Base-by-base conservation (phyloP, 2,329 filamentous ascomycete species). In the Dactylellina leptospora region DNA sequence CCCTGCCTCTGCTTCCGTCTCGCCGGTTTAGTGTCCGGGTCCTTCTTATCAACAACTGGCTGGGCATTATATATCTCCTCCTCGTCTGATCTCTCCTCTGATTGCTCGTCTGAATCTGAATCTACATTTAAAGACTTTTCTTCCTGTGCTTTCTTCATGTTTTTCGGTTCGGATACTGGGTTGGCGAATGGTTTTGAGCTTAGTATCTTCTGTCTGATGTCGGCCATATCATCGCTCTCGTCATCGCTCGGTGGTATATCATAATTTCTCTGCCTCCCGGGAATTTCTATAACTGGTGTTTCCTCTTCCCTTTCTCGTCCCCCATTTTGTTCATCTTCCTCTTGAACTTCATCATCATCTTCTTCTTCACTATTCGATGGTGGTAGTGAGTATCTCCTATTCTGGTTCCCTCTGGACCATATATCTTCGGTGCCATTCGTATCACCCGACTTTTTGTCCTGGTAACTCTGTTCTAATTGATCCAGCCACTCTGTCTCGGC, bases 341-440 rank as follows among this genome's bases (percentile, higher is more conserved):
- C 81, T 0, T 82, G 82, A 0, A 82, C 81, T 1, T 82, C 81
- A 0, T 80, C 82, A 1, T 82, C 82, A 0, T 82, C 81, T 1
- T 82, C 82, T 0, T 81, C 80, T 0, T 81, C 80, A 8, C 77
- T 78, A 4, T 79, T 79, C 75, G 78, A 30, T 81, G 79, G 6
- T 78, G 78, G 2, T 78, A 79, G 2, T 80, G 78, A 71, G 82
- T 82, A 4, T 85, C 84, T 1, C 87, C 90, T 85, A 78, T 97
- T 97, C 76, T 89, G 87, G 77, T 97, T 97, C 4, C 93, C 93
- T 9, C 87, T 88, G n/a, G 88, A 90, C 95, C 93, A 97, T 66
- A 91, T 88, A 81, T 96, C 92, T 59, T 88, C 86, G 44, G 75
- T 81, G 16, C 81, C 82, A 16, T 84, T 85, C 27, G 86, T 87